A percentile compares a stretch with the other conserved stretches of the same genome.
phyloP scores from a whole-genome alignment of 495 filamentous ascomycete species.

The Aspergillus saccharolyticus region DNA sequence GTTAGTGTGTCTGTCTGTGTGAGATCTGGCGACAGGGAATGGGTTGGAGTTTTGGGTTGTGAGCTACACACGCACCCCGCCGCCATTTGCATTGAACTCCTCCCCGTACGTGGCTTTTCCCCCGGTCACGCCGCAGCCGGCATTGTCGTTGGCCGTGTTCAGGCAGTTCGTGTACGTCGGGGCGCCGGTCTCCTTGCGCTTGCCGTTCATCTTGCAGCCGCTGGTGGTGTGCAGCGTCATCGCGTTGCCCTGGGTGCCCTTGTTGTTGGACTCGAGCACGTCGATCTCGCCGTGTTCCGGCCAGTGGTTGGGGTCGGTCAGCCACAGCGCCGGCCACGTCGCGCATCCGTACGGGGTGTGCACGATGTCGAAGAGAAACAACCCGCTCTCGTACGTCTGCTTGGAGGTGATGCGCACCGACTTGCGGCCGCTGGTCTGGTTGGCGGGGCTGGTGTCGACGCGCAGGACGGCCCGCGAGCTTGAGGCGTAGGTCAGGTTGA shows the following conservation, averaged over 20 bases:
- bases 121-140: conserved; percentile 42
- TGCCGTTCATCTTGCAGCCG: conserved; percentile 43
- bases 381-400: conserved; percentile 43
- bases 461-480: conserved; percentile 43
- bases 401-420: conserved; percentile 54
- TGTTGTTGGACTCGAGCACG: conserved; percentile 43
- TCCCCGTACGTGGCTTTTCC: conserved; percentile 31
- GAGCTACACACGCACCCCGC: conserved; percentile 30
- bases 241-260: conserved; percentile 43
- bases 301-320: conserved; percentile 57
- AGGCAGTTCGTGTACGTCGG: conserved; percentile 29
- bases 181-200: conserved; percentile 40
- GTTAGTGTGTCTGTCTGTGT: not conserved
- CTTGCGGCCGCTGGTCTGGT: conserved; percentile 42
- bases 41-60: too few relatives aligned
- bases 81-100: conserved; percentile 39
- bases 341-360: conserved; percentile 48
- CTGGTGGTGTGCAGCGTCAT: conserved; percentile 42
- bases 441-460: conserved; percentile 44
- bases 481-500: conserved; percentile 52
- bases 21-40: too few relatives aligned
- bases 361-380: conserved; percentile 53
- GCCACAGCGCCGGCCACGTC: conserved; percentile 59
- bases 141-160: conserved; percentile 32
- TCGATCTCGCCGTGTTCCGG: conserved; percentile 51